Percentiles rank a stretch among this genome's conserved stretches.
Evolutionary conservation across 1,139 yeast species (phyloP).

Genomic region (Candida tropicalis): DNA sequence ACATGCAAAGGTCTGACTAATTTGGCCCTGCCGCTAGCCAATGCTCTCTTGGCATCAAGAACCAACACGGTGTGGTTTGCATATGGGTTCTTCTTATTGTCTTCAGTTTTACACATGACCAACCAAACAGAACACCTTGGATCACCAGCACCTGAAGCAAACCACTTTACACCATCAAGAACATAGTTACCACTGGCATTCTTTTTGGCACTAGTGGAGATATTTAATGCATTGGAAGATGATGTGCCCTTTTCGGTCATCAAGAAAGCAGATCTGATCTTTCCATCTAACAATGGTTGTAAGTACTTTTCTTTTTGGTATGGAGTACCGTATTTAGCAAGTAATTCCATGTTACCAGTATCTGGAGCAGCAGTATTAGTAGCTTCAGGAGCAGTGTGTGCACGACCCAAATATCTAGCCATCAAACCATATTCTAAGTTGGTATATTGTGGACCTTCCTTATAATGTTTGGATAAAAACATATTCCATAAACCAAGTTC

Average conservation of each 20-base stretch:
- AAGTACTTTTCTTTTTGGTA: conserved; percentile 58
- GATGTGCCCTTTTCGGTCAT: conserved; percentile 73
- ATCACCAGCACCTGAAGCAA: conserved; percentile 77
- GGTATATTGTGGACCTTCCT: conserved; percentile 65
- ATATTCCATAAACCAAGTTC: conserved; percentile 66
- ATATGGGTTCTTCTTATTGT: conserved; percentile 38
- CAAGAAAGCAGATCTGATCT: conserved; percentile 66
- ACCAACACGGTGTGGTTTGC: conserved; percentile 63
- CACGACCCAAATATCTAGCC: conserved; percentile 69
- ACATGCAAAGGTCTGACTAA: conserved; percentile 59
- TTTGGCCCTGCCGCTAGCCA: conserved; percentile 53
- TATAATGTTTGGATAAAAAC: conserved; percentile 58
- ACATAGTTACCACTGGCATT: conserved; percentile 54
- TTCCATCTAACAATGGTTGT: conserved; percentile 58
- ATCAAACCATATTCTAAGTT: conserved; percentile 70
- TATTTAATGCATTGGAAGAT: conserved; percentile 69
- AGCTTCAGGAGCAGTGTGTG: conserved; percentile 60
- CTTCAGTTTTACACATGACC: conserved; percentile 65
- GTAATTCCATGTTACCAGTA: conserved; percentile 75
- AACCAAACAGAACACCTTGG: conserved; percentile 65
- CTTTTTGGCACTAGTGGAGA: conserved; percentile 49
- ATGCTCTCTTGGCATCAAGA: conserved; percentile 54
- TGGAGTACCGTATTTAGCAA: conserved; percentile 59
- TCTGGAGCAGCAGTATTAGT: conserved; percentile 72
- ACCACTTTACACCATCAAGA: conserved; percentile 71